Base-by-base conservation (phyloP, 495 filamentous ascomycete species). In the Xylaria intraflava region DNA sequence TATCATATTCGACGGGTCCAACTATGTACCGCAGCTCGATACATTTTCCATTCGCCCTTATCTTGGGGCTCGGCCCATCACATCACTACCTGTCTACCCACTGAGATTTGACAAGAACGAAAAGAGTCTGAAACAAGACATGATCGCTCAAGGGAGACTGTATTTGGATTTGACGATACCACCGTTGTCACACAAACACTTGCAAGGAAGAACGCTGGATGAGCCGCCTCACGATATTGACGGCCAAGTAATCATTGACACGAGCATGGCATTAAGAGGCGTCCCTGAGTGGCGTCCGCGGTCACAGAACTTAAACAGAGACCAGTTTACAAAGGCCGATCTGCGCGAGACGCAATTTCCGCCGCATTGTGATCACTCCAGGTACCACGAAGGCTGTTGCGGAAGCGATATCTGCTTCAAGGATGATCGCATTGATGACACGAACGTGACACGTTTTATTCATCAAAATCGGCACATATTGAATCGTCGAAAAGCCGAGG, bases 171-270 rank as follows among this genome's bases (percentile, higher is more conserved):
- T 51, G 16, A 51, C 48, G 3, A n/a, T 22, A 41, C 11, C 48
- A 30, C 24, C 35, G 7, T 22, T 23, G 9, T 40, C 48, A 12
- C 48, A 51, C 19, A 29, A 10, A 24, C 24, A 40, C 9, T 16
- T 51, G 16, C n/a, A 11, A 7, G 48, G 48, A 30, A 17, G 38
- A 7, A 51, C 48, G 1, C 4, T 51, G 35, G 48, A 42, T 7
- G 48, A 51, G 16, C 48, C 48, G 17, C 9, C 48, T 20, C 48
- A 51, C 20, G 48, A 51, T 2, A 40, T 51, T 23, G 48, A 51
- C 17, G 22, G 20, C 0, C 48, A 40, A 17, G 48, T 51, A 20
- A 51, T 51, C 16, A 51, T 51, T 12, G 48, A 51, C 23, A 42
- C 19, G 23, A 51, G 16, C 23, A 51, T 51, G 38, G 48, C 48